Conservation (phyloP, 768 basidiomycete genomes). For the Boletus pseudopeckii region DNA sequence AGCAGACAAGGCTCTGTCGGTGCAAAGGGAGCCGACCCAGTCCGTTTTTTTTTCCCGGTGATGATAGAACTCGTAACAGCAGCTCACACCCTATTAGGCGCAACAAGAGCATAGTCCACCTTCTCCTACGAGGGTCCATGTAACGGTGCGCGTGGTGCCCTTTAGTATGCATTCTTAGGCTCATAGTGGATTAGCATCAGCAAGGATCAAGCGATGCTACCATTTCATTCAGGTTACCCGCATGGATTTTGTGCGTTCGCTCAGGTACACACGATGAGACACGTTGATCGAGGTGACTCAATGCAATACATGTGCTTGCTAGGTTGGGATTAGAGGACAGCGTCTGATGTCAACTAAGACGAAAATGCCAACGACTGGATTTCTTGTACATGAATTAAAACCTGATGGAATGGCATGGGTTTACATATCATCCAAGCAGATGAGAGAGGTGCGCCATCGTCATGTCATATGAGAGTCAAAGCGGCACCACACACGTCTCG, state of each 20-base stretch:
- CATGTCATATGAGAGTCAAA: no score
- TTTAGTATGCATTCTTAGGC: not conserved
- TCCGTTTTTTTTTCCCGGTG: not conserved
- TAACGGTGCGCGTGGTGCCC: not conserved
- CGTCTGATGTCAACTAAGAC: no score
- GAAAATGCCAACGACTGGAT: no score
- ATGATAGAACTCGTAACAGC: not conserved
- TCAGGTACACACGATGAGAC: not conserved
- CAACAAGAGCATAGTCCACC: no score
- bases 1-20: not conserved
- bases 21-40: not conserved
- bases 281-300: not conserved
- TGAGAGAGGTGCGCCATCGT: no score
- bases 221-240: not conserved
- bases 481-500: no score
- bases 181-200: not conserved
- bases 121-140: no score
- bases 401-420: no score
- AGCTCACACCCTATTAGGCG: not conserved
- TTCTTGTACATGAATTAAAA: no score
- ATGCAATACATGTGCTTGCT: no score
- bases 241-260: not conserved
- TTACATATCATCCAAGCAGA: no score
- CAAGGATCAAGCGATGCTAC: not conserved
- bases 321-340: no score